Base-by-base conservation (phyloP, 352 stramenopile species). In the Phytophthora kernoviae region DNA sequence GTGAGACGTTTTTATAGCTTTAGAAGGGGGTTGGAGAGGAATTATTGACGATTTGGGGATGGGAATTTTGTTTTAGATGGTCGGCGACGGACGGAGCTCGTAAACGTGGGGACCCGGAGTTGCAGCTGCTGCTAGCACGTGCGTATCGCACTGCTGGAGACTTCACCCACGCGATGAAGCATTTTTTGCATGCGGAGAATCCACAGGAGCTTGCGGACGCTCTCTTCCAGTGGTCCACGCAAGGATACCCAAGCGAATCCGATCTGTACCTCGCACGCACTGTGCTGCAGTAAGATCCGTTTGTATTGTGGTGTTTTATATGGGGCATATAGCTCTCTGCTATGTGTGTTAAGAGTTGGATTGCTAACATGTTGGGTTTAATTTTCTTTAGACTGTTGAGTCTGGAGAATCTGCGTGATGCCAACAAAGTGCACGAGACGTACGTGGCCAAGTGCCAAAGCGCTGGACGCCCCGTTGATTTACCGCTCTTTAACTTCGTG, bases 331-430 rank as follows among this genome's bases (percentile, higher is more conserved):
- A 30, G 24, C 24, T n/a, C 21, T 34, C 26, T 33, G 20, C 3
- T 32, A 6, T 14, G 20, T 55, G 44, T 34, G 17, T 7, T 65
- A 5, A 33, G 17, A 12, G 41, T 48, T 37, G 53, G 44, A 27
- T 22, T 45, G 4, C 40, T 62, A 12, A 58, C 59, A 33, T 58
- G 27, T 33, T 57, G 34, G 51, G 17, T 44, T 51, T 56, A 8
- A 15, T 51, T 40, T 3, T 41, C 32, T 55, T 15, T 46, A 95
- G 87, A 60, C 50, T 96, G 21, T 39, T 92, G 51, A 91, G 81
- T 45, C 55, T 94, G 24, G 83, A 96, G 63, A 96, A 96, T 61
- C 56, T 96, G n/a, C 81, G 86, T 11, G 88, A 96, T 37, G 85
- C 88, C 5, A 95, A 96, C 57, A 71, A 81, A 22, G 79, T 96